Conservation (phyloP, 2,329 filamentous ascomycete species). For the Mariannaea elegans region DNA sequence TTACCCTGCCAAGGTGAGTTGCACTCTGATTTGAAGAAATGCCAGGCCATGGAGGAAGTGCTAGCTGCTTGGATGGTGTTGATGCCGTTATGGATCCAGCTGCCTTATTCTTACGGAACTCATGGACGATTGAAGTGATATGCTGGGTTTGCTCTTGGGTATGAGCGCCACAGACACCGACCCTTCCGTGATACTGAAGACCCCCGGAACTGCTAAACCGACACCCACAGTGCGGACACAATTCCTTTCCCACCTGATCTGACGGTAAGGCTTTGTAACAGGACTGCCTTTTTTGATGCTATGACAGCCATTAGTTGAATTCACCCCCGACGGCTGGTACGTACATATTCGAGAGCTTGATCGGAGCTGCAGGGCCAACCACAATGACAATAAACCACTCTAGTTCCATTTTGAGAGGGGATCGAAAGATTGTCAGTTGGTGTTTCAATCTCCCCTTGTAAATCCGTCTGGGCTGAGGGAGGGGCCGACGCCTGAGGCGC, state of each 20-base stretch:
- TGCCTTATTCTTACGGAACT: constrained; percentile 13
- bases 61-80: background rate
- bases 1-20: constrained; percentile 48
- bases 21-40: background rate
- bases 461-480: background rate
- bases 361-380: constrained; percentile 47
- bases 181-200: constrained; percentile 55
- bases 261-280: constrained; percentile 32
- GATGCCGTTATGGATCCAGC: background rate
- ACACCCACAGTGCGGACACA: constrained; percentile 57
- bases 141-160: constrained; percentile 22
- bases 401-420: background rate
- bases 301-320: constrained; percentile 21
- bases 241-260: constrained; percentile 41
- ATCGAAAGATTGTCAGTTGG: background rate
- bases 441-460: background rate
- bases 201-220: constrained; percentile 53
- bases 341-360: constrained; percentile 45
- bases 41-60: background rate
- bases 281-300: constrained; percentile 42
- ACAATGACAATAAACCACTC: constrained; percentile 43
- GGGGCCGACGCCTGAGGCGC: constrained; percentile 3
- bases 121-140: constrained; percentile 24
- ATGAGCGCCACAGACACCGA: constrained; percentile 57
- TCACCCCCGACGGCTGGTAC: constrained; percentile 13